Conservation (phyloP, 2,329 filamentous ascomycete species). For the Colletotrichum karsti region DNA sequence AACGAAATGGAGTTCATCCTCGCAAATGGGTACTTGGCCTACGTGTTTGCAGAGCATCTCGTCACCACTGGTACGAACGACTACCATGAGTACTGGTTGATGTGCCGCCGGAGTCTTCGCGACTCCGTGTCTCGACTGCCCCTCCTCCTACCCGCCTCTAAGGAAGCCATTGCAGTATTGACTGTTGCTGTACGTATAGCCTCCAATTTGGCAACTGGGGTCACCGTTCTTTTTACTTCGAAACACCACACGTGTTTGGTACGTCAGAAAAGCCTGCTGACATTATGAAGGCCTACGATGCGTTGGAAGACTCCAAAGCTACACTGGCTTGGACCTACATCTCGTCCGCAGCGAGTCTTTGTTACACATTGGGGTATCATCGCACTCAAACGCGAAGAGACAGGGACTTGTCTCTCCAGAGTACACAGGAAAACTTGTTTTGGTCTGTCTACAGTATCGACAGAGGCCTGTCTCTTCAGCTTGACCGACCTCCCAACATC, state of each 20-base stretch:
- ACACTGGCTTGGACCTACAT: conserved; percentile 44
- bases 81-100: conserved; percentile 34
- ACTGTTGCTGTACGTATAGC: not conserved
- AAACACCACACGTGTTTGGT: no score
- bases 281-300: conserved; percentile 42
- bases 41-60: conserved; percentile 43
- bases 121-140: conserved; percentile 20
- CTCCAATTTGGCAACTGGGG: no score
- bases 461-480: conserved; percentile 44
- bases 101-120: conserved; percentile 38
- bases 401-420: not conserved
- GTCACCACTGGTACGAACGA: conserved; percentile 32
- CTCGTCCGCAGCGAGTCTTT: conserved; percentile 42
- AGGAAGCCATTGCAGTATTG: conserved; percentile 41
- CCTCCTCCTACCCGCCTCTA: conserved; percentile 40
- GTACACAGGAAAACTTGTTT: conserved; percentile 37
- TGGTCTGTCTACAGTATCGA: conserved; percentile 46
- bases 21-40: conserved; percentile 44
- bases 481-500: conserved; percentile 43
- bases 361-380: conserved; percentile 44
- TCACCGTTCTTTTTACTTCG: not conserved
- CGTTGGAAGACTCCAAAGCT: conserved; percentile 42
- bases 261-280: no score
- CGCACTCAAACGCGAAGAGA: conserved; percentile 5
- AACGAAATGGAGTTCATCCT: conserved; percentile 42